phyloP scores from a whole-genome alignment of 306 rosid species.

The Pueraria montana region DNA sequence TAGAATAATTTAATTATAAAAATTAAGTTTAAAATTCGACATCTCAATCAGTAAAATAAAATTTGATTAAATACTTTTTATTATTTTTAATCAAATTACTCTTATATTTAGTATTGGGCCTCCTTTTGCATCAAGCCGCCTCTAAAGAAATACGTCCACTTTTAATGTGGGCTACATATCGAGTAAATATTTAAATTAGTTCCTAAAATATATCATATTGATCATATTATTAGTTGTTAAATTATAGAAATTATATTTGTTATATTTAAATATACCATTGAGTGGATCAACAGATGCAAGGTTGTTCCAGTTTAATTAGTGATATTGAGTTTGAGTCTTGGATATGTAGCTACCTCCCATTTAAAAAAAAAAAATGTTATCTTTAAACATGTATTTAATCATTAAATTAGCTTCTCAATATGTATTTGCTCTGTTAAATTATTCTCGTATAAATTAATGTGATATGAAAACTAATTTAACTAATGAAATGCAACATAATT shows the following conservation, averaged over 20 bases:
- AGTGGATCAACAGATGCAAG: too few species aligned
- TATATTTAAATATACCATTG: neutral
- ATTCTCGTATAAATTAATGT: neutral
- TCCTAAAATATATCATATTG: neutral
- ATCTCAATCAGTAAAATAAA: neutral
- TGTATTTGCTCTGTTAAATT: neutral
- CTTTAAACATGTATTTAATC: neutral
- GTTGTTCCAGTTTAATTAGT: too few species aligned
- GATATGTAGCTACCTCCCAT: too few species aligned
- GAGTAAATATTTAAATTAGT: neutral
- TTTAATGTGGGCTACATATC: neutral
- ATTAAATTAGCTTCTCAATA: neutral
- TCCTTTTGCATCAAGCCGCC: slow-evolving; percentile 6
- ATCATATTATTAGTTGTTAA: neutral
- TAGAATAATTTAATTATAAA: neutral
- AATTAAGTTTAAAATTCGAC: neutral
- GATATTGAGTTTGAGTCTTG: too few species aligned
- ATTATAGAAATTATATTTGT: neutral
- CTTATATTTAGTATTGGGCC: neutral
- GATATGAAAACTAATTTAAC: neutral
- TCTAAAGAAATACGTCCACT: neutral
- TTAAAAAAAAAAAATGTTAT: too few species aligned
- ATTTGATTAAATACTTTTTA: neutral
- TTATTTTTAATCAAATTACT: neutral
- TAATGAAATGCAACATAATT: neutral